Base-by-base conservation (phyloP, 805 yeast species). In the Saccharomycopsis sp. region DNA sequence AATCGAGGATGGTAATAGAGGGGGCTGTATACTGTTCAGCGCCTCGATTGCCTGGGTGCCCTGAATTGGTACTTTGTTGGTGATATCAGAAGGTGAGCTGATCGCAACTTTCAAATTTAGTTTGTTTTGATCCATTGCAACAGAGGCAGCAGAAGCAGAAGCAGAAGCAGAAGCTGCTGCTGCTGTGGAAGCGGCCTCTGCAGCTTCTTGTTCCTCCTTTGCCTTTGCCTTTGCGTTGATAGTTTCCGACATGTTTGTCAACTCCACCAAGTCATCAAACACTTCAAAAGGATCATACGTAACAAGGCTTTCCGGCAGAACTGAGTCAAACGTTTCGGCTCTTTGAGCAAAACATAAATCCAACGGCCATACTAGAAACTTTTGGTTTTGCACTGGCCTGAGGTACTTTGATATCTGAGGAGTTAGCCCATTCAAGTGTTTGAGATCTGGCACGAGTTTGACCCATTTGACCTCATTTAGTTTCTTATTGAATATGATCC, bases 341-440 rank as follows among this genome's bases (percentile, higher is more conserved):
- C 67, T 61, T 52, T 82, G 92, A 4, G 74, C 62, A 42, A 73
- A 63, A 51, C 88, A 79, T 16, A 82, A 59, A 34, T 71, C 73
- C 51, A 79, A 59, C 0, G 94, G 94, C 94, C 94, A 83, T 33
- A 75, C 58, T 2, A 82, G 70, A 41, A 65, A 74, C 51, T 77
- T 77, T 20, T 64, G 65, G 48, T 71, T 72, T 22, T 64, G 66
- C 3, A 73, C 75, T 0, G 68, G 62, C 37, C 61, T 63, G 34
- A 77, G 62, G 54, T 71, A 81, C 18, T 66, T 64, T 9, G 86
- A 64, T 2, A 82, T 68, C 8, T 65, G 65, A 0, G 87, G 77
- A 0, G 88, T 75, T 49, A 75, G 69, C 17, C 80, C 82, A 55
- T 78, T 80, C 48, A 80, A 62, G 53, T 80, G 87, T 43, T 69